Evolutionary conservation across 352 stramenopile species (phyloP).

Genomic region (Phytopythium litorale): DNA sequence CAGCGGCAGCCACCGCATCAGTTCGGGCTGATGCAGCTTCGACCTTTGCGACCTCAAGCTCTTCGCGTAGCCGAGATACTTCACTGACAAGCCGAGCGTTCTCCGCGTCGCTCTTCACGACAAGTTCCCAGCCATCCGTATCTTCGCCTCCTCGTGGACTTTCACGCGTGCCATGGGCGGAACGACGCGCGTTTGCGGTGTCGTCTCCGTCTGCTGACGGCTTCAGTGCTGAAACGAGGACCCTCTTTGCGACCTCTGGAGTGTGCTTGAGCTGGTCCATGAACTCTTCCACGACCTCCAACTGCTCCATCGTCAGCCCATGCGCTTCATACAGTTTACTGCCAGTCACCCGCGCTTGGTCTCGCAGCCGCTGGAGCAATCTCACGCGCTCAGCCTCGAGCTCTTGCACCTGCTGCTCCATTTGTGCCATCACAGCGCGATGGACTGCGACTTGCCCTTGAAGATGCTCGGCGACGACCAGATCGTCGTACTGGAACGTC

Average conservation of each 20-base stretch:
- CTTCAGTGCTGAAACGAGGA: slow-evolving; percentile 11
- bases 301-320: slow-evolving; percentile 54
- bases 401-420: slow-evolving; percentile 62
- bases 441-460: slow-evolving; percentile 58
- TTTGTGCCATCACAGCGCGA: slow-evolving; percentile 46
- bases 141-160: background rate
- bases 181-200: background rate
- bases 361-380: slow-evolving; percentile 50
- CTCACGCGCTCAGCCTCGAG: slow-evolving; percentile 57
- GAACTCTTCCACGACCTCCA: slow-evolving; percentile 54
- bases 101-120: slow-evolving; percentile 22
- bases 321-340: slow-evolving; percentile 53
- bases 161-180: background rate
- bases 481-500: slow-evolving; percentile 59
- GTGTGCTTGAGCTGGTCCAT: slow-evolving; percentile 62
- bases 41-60: slow-evolving; percentile 22
- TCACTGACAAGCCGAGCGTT: slow-evolving; percentile 28
- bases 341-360: slow-evolving; percentile 45
- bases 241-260: slow-evolving; percentile 43
- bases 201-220: background rate
- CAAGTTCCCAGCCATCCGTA: background rate
- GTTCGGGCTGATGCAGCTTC: slow-evolving; percentile 2
- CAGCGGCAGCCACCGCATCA: background rate
- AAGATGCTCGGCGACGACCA: slow-evolving; percentile 42
- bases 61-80: slow-evolving; percentile 26